Conservation (phyloP, 768 basidiomycete species). For the Macrolepiota dolichaula region DNA sequence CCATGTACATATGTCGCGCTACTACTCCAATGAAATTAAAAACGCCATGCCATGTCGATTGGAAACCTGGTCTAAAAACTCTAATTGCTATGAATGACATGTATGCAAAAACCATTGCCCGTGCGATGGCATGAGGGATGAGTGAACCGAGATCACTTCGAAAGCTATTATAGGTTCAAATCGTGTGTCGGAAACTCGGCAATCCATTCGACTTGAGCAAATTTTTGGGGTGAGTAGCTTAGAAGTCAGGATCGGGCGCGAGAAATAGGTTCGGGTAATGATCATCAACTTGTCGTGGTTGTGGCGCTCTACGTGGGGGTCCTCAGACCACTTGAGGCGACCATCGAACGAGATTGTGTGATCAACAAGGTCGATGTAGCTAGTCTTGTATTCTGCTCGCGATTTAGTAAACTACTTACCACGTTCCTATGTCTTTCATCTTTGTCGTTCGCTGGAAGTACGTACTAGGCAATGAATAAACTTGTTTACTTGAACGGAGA, state of each 20-base stretch:
- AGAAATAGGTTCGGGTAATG: constrained; percentile 26
- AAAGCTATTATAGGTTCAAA: background rate
- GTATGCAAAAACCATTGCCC: background rate
- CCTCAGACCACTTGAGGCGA: constrained; percentile 18
- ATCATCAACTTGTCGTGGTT: background rate
- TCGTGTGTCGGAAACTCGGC: constrained; percentile 1
- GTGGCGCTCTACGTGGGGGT: constrained; percentile 20
- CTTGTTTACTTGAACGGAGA: constrained; percentile 14
- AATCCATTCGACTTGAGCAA: background rate
- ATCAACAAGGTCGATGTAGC: background rate
- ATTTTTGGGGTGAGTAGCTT: constrained; percentile 6
- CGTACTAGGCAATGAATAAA: background rate
- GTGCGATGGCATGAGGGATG: background rate
- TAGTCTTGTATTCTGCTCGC: constrained; percentile 27
- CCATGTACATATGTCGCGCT: too few species aligned
- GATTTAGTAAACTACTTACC: constrained; percentile 12
- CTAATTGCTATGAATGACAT: background rate
- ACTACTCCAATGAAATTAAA: too few species aligned
- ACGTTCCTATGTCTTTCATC: background rate
- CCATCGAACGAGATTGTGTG: background rate
- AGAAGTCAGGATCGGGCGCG: constrained; percentile 2
- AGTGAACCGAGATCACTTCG: background rate
- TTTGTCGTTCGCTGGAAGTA: background rate
- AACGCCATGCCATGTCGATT: too few species aligned
- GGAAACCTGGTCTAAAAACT: too few species aligned